Evolutionary conservation across 1,284 basidiomycete species (phyloP).

Genomic region (Microbotryum lychnidis-dioicae): DNA sequence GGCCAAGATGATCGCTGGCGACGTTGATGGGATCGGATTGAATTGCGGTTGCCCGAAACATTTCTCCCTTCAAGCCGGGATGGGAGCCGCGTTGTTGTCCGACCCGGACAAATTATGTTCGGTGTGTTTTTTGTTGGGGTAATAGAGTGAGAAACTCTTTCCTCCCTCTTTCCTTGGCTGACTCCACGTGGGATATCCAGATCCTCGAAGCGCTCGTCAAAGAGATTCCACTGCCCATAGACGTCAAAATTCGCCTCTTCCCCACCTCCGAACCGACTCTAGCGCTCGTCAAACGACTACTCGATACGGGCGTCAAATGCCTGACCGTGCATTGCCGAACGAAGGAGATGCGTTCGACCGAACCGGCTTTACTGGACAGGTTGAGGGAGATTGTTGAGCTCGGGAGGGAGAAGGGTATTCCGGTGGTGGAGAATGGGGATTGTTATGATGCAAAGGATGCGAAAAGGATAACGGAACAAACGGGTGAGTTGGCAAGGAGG

Average conservation of each 20-base stretch:
- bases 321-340: conserved; percentile 95
- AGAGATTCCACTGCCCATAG: conserved; percentile 71
- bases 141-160: too few species aligned
- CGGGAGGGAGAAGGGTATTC: conserved; percentile 54
- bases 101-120: conserved; percentile 80
- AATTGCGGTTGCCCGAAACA: conserved; percentile 66
- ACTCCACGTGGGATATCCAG: conserved; percentile 35
- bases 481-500: conserved; percentile 48
- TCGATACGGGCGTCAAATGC: conserved; percentile 77
- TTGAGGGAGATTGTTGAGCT: conserved; percentile 76
- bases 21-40: conserved; percentile 88
- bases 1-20: conserved; percentile 72
- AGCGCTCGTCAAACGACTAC: conserved; percentile 73
- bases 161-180: neutral
- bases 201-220: conserved; percentile 69
- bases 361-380: conserved; percentile 69
- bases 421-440: conserved; percentile 91
- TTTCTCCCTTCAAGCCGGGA: conserved; percentile 88
- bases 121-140: conserved; percentile 16
- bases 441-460: conserved; percentile 73
- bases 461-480: conserved; percentile 60
- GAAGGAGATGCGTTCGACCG: conserved; percentile 77
- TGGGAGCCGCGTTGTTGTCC: conserved; percentile 91
- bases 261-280: conserved; percentile 55
- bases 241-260: conserved; percentile 85